Percentiles rank a stretch among this genome's conserved stretches.
Evolutionary conservation across 192 early-diverging fungal genomes (phyloP).

Genomic region (Mortierella claussenii): DNA sequence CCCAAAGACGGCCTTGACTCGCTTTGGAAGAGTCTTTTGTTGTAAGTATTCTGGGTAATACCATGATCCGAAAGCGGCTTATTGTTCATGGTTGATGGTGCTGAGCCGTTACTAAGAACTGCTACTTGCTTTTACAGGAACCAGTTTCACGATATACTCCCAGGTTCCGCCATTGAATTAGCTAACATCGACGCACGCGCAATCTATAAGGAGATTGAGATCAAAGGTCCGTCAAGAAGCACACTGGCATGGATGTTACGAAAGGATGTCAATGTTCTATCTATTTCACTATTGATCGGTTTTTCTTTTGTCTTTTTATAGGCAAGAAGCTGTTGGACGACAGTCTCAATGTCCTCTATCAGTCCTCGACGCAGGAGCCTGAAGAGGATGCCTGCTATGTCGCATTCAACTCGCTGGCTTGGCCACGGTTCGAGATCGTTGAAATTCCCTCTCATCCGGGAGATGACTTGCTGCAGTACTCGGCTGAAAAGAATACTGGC

Average conservation of each 20-base stretch:
- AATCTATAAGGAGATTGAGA: conserved; percentile 55
- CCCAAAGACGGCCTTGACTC: conserved; percentile 80
- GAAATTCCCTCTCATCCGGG: conserved; percentile 63
- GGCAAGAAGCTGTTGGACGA: conserved; percentile 57
- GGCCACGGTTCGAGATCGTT: conserved; percentile 77
- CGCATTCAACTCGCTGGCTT: conserved; percentile 74
- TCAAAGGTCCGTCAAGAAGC: conserved; percentile 3
- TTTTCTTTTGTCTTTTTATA: conserved; percentile 36
- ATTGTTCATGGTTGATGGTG: too few relatives aligned
- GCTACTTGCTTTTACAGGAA: conserved; percentile 52
- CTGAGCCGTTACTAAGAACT: too few relatives aligned
- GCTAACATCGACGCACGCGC: conserved; percentile 88
- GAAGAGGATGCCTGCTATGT: conserved; percentile 31
- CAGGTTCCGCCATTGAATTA: conserved; percentile 90
- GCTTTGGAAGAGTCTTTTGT: conserved; percentile 89
- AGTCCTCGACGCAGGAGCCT: conserved; percentile 4
- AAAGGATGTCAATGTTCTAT: background rate
- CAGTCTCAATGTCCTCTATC: conserved; percentile 55
- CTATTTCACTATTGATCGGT: conserved; percentile 40
- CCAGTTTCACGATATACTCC: conserved; percentile 98
- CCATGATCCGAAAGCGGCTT: too few relatives aligned
- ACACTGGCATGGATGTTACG: too few relatives aligned
- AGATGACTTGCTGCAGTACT: conserved; percentile 58
- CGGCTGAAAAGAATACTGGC: conserved; percentile 52
- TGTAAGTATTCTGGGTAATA: conserved; percentile 62